Conservation (phyloP, 2,329 filamentous ascomycete species). For the Clonostachys rosea region DNA sequence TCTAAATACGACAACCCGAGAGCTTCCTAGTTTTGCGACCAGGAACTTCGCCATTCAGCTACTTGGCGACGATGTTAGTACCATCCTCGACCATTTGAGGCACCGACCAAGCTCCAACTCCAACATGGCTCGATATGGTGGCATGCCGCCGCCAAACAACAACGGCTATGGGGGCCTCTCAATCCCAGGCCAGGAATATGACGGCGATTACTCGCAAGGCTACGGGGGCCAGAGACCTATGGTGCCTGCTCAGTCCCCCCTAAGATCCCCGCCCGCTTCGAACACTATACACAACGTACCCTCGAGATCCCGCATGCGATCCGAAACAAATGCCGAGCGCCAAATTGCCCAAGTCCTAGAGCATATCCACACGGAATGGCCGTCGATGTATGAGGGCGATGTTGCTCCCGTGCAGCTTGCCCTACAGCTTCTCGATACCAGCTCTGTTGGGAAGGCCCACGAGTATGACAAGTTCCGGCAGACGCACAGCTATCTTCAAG, state of each 20-base stretch:
- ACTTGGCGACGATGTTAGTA: too few relatives aligned
- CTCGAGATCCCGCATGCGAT: conserved; percentile 26
- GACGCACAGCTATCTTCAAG: conserved; percentile 84
- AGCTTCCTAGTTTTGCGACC: too few relatives aligned
- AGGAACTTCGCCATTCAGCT: too few relatives aligned
- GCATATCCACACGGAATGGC: conserved; percentile 85
- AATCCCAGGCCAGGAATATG: conserved; percentile 11
- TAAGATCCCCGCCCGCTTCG: conserved; percentile 6
- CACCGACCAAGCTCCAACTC: conserved; percentile 6
- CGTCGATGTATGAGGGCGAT: conserved; percentile 81
- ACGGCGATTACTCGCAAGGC: conserved; percentile 34
- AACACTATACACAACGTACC: conserved; percentile 16
- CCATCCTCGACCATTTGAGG: too few relatives aligned
- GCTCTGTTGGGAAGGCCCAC: conserved; percentile 86
- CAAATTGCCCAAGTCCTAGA: conserved; percentile 65
- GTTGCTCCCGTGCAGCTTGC: conserved; percentile 92
- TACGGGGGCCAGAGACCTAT: conserved; percentile 28
- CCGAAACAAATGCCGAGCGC: conserved; percentile 44
- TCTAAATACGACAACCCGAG: too few relatives aligned
- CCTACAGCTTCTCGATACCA: conserved; percentile 90
- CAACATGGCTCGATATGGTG: conserved; percentile 47
- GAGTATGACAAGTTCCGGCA: conserved; percentile 82
- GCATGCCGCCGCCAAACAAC: conserved; percentile 21
- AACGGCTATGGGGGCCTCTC: conserved; percentile 24
- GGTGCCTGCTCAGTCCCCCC: conserved; percentile 22